Evolutionary conservation across 352 stramenopile genomes (phyloP).

Genomic region (Phytopythium cucurbitacearum): DNA sequence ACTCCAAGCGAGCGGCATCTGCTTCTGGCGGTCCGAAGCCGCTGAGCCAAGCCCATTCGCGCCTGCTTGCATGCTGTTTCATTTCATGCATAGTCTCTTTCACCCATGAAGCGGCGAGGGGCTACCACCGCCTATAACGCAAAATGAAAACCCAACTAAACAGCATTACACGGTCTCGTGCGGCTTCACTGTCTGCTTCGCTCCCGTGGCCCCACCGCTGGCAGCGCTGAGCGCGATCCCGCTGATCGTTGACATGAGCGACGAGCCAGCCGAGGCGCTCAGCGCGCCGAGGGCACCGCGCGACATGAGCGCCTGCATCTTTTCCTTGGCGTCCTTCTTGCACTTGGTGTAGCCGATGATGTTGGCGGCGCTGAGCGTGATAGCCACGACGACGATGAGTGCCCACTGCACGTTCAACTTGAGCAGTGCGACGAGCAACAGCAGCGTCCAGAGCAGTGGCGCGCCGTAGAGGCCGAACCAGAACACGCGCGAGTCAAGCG

Average conservation of each 20-base stretch:
- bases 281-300: conserved; percentile 66
- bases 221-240: conserved; percentile 50
- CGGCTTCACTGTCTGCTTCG: conserved; percentile 9
- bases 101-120: too few relatives aligned
- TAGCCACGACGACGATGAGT: conserved; percentile 90
- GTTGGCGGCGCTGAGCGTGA: conserved; percentile 92
- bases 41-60: too few relatives aligned
- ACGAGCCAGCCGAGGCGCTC: conserved; percentile 57
- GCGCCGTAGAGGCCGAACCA: conserved; percentile 96
- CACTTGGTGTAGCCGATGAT: conserved; percentile 98
- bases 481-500: conserved; percentile 90
- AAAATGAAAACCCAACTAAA: too few relatives aligned
- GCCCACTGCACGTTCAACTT: conserved; percentile 94
- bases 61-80: too few relatives aligned
- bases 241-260: conserved; percentile 74
- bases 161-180: conserved; percentile 38
- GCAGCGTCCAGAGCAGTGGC: conserved; percentile 86
- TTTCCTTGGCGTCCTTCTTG: conserved; percentile 87
- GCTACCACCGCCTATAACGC: too few relatives aligned
- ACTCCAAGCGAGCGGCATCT: too few relatives aligned
- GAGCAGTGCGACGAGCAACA: conserved; percentile 92
- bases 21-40: too few relatives aligned
- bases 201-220: conserved; percentile 10
- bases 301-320: conserved; percentile 83
- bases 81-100: too few relatives aligned